Base-by-base conservation (phyloP, 1,284 basidiomycete genomes). In the Vanrija humicola region DNA sequence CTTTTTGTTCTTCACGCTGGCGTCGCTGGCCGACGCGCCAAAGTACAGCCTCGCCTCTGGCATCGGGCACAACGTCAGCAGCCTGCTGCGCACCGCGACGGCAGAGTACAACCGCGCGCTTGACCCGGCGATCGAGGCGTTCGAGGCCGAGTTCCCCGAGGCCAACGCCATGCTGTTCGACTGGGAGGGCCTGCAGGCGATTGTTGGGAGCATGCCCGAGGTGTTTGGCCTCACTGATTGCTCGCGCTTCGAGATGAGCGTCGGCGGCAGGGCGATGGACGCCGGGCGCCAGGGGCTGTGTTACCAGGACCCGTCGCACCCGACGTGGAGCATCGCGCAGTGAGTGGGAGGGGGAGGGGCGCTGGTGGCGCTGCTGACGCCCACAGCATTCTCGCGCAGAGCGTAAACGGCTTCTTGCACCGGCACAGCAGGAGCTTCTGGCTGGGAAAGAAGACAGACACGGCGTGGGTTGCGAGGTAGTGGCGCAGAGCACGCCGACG, bases 341-440 rank as follows among this genome's bases (percentile, higher is more conserved):
- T 50, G 42, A 50, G 48, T 50, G 3, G 6, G 4, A 9, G 3
- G 16, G 7, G 16, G 44, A 26, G 16, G 26, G 6, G 26, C 16
- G 14, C 3, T 43, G 40, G n/a, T 43, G 40, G 16, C 42, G 42
- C 14, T 25, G 46, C 15, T 39, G 28, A 47, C 34, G 16, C 34
- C 18, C 38, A 8, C 10, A 50, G 48, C 40, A 21, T 39, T 5
- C 40, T 50, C 2, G 48, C 48, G 28, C 40, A 28, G 16, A 50
- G 48, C 29, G 48, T 50, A 12, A 50, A 50, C 26, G 48, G 38
- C 5, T 50, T 50, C 42, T n/a, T 50, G 26, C 25, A 34, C n/a
- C 25, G 42, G 28, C 40, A 21, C n/a, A 50, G 48, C 28, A 26
- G 42, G 26, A 21, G 40, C 19, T 50, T 25, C 25, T n/a, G 28